Percentiles rank a stretch among this genome's conserved stretches.
These are phyloP conservation scores for Coccinonectria pachysandricola DNA, from an alignment of 2,329 filamentous ascomycete species.

Conservation along the genomic window DNA sequence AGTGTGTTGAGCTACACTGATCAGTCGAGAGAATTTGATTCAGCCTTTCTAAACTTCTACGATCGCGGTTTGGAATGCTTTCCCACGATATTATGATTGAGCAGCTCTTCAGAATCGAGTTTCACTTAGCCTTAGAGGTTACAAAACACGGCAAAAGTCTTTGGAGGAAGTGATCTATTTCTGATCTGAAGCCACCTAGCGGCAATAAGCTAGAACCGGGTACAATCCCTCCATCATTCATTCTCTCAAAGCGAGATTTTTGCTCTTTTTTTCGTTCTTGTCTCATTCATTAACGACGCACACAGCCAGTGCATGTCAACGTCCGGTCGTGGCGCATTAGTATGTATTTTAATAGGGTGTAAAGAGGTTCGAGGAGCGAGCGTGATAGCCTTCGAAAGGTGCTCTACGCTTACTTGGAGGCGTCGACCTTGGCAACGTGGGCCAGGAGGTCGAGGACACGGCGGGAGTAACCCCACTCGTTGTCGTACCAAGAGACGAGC, in stretches of 20 bases:
- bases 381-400: too few species aligned
- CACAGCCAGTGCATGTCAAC: slow-evolving; percentile 6
- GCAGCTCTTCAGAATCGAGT: too few species aligned
- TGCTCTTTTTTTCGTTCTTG: slow-evolving; percentile 13
- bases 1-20: too few species aligned
- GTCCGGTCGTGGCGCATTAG: slow-evolving; percentile 12
- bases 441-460: slow-evolving; percentile 75
- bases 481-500: slow-evolving; percentile 97
- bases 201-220: slow-evolving; percentile 9
- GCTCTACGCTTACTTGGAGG: slow-evolving; percentile 36
- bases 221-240: slow-evolving; percentile 14
- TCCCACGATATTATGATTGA: too few species aligned
- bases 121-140: too few species aligned
- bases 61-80: too few species aligned
- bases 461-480: slow-evolving; percentile 99
- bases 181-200: slow-evolving; percentile 10
- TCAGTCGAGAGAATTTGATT: too few species aligned
- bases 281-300: slow-evolving; percentile 18
- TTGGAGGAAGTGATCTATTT: slow-evolving; percentile 17
- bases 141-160: too few species aligned
- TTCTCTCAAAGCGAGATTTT: slow-evolving; percentile 14
- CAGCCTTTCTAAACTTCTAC: too few species aligned
- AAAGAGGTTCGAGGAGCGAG: too few species aligned
- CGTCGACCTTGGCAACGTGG: slow-evolving; percentile 73
- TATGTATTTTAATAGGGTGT: slow-evolving; percentile 16